Conservation (phyloP, 108 stramenopile species). For the Skeletonema marinoi region DNA sequence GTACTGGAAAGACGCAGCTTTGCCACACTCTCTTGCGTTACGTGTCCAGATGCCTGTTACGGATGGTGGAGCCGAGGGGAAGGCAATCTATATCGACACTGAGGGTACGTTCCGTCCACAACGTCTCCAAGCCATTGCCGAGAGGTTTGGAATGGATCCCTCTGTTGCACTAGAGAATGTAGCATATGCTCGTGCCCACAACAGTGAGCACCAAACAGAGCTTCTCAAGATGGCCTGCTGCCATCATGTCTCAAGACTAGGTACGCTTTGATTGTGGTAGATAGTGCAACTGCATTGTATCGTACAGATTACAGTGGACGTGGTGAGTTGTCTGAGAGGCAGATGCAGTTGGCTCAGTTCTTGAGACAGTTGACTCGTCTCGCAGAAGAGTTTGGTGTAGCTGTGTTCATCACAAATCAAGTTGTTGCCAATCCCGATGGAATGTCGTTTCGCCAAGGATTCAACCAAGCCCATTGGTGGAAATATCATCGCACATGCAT, state of each 20-base stretch:
- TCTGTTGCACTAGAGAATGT: conserved; percentile 97
- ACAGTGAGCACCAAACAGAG: conserved; percentile 99
- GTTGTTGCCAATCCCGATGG: conserved; percentile 99
- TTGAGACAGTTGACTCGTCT: conserved; percentile 96
- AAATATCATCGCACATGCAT: conserved; percentile 99
- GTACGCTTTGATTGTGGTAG: conserved; percentile 97
- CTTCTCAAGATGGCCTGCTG: conserved; percentile 96
- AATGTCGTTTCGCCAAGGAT: conserved; percentile 98
- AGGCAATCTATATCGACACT: conserved; percentile 99
- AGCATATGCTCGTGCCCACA: conserved; percentile 98
- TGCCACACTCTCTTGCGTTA: conserved; percentile 99
- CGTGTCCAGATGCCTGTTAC: conserved; percentile 97
- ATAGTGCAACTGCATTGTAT: conserved; percentile 98
- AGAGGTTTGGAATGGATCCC: conserved; percentile 95
- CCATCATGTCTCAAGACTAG: conserved; percentile 98
- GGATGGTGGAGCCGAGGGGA: conserved; percentile 98
- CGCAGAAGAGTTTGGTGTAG: conserved; percentile 98
- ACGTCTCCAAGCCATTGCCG: conserved; percentile 95
- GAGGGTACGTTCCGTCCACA: conserved; percentile 98
- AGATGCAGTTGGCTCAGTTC: conserved; percentile 98
- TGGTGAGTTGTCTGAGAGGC: conserved; percentile 96
- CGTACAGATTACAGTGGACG: conserved; percentile 99
- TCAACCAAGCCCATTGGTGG: conserved; percentile 99
- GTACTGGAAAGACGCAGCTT: conserved; percentile 99
- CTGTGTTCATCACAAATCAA: conserved; percentile 99